These are phyloP conservation scores for Elongisporangium anandrum DNA, from an alignment of 352 stramenopile species.

Conservation along the genomic window DNA sequence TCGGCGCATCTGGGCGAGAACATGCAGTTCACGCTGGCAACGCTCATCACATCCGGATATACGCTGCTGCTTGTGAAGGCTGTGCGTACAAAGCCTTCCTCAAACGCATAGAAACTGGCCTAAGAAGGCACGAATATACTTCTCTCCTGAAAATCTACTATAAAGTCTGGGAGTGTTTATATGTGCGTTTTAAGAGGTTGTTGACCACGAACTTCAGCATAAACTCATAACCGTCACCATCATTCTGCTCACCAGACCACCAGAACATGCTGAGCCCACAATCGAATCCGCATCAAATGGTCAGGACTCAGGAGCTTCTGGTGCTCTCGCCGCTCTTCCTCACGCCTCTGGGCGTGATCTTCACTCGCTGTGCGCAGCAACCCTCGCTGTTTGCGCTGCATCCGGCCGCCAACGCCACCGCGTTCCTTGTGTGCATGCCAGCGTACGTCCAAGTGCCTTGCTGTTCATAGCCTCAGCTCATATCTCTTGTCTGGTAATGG, in stretches of 20 bases:
- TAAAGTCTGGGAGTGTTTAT: too few relatives aligned
- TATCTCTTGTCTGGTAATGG: neutral
- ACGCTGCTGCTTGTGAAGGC: conserved; percentile 39
- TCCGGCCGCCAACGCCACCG: conserved; percentile 42
- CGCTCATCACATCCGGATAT: conserved; percentile 37
- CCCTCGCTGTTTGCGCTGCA: conserved; percentile 54
- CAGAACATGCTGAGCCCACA: neutral
- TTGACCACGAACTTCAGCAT: neutral
- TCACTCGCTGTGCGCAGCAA: conserved; percentile 38
- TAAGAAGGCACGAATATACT: too few relatives aligned
- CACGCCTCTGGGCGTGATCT: conserved; percentile 33
- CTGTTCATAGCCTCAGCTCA: neutral
- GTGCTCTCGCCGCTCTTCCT: conserved; percentile 47
- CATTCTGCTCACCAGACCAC: neutral
- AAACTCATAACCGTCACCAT: too few relatives aligned
- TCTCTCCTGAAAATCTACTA: too few relatives aligned
- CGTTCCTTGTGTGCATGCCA: conserved; percentile 48
- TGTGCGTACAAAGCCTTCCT: too few relatives aligned
- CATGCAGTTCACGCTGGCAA: conserved; percentile 41
- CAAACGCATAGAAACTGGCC: too few relatives aligned
- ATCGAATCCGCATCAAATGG: neutral
- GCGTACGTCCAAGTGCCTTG: conserved; percentile 16
- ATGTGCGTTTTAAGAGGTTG: too few relatives aligned
- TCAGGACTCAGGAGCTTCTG: conserved; percentile 5
- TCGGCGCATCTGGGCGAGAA: conserved; percentile 30